A percentile compares a stretch with the other conserved stretches of the same genome.
Evolutionary conservation across 1,284 basidiomycete genomes (phyloP).

Genomic region (Ganoderma sinense): DNA sequence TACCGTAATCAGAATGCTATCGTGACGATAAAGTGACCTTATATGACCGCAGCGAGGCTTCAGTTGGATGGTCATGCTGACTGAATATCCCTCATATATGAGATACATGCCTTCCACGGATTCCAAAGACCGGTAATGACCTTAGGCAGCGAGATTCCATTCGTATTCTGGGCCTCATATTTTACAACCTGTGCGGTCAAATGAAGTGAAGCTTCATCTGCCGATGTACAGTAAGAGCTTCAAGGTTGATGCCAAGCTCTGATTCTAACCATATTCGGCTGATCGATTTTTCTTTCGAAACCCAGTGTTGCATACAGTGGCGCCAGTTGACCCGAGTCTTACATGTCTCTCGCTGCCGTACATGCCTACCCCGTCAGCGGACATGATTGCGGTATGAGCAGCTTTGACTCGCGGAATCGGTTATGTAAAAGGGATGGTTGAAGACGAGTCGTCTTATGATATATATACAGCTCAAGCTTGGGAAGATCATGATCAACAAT

Average conservation of each 20-base stretch:
- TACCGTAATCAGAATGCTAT: not conserved
- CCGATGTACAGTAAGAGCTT: not conserved
- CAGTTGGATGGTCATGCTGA: not conserved
- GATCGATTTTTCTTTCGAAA: not conserved
- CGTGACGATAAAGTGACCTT: not conserved
- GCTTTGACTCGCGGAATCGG: not conserved
- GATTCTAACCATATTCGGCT: not conserved
- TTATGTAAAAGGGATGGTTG: no score
- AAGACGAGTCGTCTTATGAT: not conserved
- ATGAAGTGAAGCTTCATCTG: not conserved
- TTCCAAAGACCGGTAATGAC: not conserved
- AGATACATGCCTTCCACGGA: not conserved
- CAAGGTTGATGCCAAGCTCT: not conserved
- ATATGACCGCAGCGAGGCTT: not conserved
- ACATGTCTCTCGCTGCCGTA: not conserved
- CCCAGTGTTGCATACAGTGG: not conserved
- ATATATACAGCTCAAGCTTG: not conserved
- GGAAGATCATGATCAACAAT: not conserved
- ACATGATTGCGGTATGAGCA: not conserved
- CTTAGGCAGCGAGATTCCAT: not conserved
- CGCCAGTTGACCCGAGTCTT: no score
- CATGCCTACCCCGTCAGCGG: not conserved
- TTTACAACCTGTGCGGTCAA: not conserved
- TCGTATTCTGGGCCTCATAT: not conserved
- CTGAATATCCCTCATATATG: not conserved